phyloP scores from a whole-genome alignment of 805 yeast species.

The Saccharomycopsis lassenensis region DNA sequence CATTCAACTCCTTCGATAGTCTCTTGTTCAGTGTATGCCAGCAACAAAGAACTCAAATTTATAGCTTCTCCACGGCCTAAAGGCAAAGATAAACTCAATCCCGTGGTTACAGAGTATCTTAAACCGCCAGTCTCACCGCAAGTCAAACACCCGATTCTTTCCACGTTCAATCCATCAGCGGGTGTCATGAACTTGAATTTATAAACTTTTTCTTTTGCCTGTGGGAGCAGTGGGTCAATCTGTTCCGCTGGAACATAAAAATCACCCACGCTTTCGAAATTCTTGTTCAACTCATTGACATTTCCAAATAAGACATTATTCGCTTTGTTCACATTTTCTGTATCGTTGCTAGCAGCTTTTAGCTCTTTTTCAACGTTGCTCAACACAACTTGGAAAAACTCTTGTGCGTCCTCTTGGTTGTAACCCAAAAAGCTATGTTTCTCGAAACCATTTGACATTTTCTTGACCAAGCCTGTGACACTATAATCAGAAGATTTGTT shows the following conservation, averaged over 20 bases:
- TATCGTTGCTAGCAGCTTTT: slow-evolving; percentile 24
- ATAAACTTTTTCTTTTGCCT: slow-evolving; percentile 32
- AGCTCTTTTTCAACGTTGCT: slow-evolving; percentile 52
- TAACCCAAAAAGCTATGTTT: slow-evolving; percentile 71
- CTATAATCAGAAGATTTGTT: slow-evolving; percentile 44
- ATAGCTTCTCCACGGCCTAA: slow-evolving; percentile 24
- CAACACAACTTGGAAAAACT: slow-evolving; percentile 76
- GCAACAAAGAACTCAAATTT: slow-evolving; percentile 41
- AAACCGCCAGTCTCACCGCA: slow-evolving; percentile 96
- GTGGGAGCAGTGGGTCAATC: slow-evolving; percentile 46
- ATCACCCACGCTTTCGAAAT: slow-evolving; percentile 39
- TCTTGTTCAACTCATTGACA: slow-evolving; percentile 23
- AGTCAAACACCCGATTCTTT: slow-evolving; percentile 77
- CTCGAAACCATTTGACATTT: slow-evolving; percentile 70
- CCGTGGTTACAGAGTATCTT: slow-evolving; percentile 67
- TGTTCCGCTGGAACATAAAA: slow-evolving; percentile 62
- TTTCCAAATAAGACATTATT: slow-evolving; percentile 17
- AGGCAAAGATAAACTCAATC: slow-evolving; percentile 62
- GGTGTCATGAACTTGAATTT: slow-evolving; percentile 67
- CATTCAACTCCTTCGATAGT: slow-evolving; percentile 90
- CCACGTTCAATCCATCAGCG: slow-evolving; percentile 82
- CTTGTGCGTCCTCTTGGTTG: slow-evolving; percentile 95
- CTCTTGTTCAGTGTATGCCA: slow-evolving; percentile 69
- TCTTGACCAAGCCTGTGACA: slow-evolving; percentile 47
- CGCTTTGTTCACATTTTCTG: slow-evolving; percentile 22